These are phyloP conservation scores for Spirogloea muscicola DNA, from an alignment of 139 green algal species.

Conservation along the genomic window DNA sequence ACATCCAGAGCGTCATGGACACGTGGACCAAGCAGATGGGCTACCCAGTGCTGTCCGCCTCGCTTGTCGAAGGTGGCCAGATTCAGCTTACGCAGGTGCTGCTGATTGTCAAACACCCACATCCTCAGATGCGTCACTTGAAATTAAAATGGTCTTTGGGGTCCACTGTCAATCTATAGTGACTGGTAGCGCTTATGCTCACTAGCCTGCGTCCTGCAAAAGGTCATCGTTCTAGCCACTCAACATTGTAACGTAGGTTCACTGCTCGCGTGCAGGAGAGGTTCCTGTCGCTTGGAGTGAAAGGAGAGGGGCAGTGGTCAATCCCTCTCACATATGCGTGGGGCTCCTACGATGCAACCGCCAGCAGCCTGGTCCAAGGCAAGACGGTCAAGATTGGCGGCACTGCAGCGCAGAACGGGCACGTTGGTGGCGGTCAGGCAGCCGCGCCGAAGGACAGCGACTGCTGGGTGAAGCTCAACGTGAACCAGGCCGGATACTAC, in stretches of 20 bases:
- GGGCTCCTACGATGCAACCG: not conserved
- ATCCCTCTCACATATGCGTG: not conserved
- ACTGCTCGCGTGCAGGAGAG: slow-evolving; percentile 11
- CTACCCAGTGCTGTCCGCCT: slow-evolving; percentile 35
- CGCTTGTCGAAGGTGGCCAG: not conserved
- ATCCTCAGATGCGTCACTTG: no score
- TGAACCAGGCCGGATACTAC: slow-evolving; percentile 1
- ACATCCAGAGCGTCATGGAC: slow-evolving; percentile 16
- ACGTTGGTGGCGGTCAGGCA: not conserved
- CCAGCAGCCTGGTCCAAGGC: not conserved
- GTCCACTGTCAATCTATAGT: no score
- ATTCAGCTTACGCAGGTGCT: not conserved
- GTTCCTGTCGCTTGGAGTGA: slow-evolving; percentile 1
- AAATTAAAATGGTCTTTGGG: no score
- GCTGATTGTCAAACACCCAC: no score
- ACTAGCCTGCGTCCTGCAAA: no score
- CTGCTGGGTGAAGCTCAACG: slow-evolving; percentile 8
- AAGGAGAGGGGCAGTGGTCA: slow-evolving; percentile 6
- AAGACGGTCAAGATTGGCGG: not conserved
- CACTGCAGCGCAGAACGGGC: not conserved
- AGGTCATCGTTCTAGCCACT: no score
- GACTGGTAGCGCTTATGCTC: no score
- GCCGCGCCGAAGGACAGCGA: not conserved
- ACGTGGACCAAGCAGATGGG: slow-evolving; percentile 36
- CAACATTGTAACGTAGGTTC: no score